Evolutionary conservation across 2,329 filamentous ascomycete genomes (phyloP).

Genomic region (Pyrenochaeta sp.): DNA sequence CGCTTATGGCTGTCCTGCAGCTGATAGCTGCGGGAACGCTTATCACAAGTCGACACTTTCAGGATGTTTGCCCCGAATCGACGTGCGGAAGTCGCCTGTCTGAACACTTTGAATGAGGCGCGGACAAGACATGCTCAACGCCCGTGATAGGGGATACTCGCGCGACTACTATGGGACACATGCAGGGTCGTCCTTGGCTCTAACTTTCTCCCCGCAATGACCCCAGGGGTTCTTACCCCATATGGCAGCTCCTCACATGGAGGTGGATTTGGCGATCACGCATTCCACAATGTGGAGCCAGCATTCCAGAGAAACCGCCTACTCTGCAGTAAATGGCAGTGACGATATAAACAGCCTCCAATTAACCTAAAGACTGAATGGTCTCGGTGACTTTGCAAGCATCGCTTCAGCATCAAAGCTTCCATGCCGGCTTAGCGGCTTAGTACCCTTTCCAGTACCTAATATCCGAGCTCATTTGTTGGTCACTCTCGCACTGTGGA

Average conservation of each 20-base stretch:
- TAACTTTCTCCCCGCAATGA: conserved; percentile 6
- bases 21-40: conserved; percentile 18
- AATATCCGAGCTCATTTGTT: not conserved
- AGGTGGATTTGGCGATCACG: conserved; percentile 2
- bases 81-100: conserved; percentile 32
- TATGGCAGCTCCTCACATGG: conserved; percentile 5
- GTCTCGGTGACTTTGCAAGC: not conserved
- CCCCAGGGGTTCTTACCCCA: conserved; percentile 1
- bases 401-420: not conserved
- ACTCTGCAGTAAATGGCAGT: not conserved
- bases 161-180: not conserved
- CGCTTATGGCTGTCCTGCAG: conserved; percentile 25
- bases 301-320: not conserved
- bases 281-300: not conserved
- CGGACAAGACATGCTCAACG: not conserved
- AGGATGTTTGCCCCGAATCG: conserved; percentile 23
- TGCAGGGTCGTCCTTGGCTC: conserved; percentile 2
- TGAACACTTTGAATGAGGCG: conserved; percentile 12
- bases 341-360: not conserved
- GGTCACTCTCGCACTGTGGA: not conserved
- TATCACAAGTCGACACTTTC: conserved; percentile 26
- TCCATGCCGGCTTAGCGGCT: not conserved
- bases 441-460: not conserved
- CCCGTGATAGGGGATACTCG: not conserved
- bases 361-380: no score